phyloP scores from a whole-genome alignment of 768 basidiomycete genomes.

The Trametes sanguinea region DNA sequence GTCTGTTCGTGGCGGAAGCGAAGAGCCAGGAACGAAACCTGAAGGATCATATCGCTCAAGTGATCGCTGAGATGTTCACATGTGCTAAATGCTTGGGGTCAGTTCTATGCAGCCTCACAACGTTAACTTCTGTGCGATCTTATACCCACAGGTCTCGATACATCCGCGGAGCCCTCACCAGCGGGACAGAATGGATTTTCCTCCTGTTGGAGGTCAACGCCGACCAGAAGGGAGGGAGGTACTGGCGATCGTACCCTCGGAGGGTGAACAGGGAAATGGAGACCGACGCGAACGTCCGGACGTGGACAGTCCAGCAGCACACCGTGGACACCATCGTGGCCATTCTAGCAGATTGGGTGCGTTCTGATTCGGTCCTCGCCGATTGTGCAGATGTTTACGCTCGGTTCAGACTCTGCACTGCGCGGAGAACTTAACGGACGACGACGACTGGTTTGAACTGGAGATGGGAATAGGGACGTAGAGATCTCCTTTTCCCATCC shows the following conservation, averaged over 20 bases:
- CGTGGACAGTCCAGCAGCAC: too few species aligned
- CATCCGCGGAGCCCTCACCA: neutral
- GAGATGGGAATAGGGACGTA: too few species aligned
- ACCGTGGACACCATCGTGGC: too few species aligned
- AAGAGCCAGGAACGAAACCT: neutral
- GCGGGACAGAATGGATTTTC: neutral
- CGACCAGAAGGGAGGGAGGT: neutral
- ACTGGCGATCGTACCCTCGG: neutral
- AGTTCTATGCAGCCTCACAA: neutral
- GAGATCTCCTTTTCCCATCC: too few species aligned
- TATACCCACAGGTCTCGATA: neutral
- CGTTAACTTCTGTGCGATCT: neutral
- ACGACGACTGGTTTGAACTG: too few species aligned
- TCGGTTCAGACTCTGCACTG: too few species aligned
- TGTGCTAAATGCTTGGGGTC: neutral
- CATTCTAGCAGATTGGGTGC: too few species aligned
- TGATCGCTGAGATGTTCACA: neutral
- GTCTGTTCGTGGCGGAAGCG: neutral
- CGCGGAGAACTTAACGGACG: too few species aligned
- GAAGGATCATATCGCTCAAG: neutral
- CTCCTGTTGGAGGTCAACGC: neutral
- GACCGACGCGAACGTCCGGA: too few species aligned
- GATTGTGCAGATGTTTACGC: too few species aligned
- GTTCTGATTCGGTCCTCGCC: too few species aligned
- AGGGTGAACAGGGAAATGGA: too few species aligned